Conservation (phyloP, 352 stramenopile genomes). For the Pythium chondricola region DNA sequence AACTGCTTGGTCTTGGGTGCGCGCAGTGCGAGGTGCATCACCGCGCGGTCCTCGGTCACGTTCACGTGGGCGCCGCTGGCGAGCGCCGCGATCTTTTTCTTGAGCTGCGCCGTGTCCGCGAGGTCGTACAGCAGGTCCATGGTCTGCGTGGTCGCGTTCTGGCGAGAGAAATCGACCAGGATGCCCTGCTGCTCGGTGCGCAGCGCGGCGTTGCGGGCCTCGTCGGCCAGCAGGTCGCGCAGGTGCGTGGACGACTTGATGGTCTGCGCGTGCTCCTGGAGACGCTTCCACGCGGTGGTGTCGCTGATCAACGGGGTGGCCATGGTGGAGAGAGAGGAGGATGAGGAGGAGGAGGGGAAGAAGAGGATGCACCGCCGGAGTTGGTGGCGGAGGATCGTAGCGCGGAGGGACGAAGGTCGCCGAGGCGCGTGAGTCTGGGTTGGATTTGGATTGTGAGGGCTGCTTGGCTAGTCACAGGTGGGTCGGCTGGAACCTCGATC, state of each 20-base stretch:
- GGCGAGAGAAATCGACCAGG: constrained; percentile 93
- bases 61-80: constrained; percentile 93
- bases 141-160: constrained; percentile 87
- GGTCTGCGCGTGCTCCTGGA: constrained; percentile 62
- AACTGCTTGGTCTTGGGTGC: constrained; percentile 78
- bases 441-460: too few relatives aligned
- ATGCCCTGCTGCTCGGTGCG: constrained; percentile 91
- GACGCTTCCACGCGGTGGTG: constrained; percentile 61
- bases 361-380: not conserved
- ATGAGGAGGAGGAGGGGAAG: constrained; percentile 5
- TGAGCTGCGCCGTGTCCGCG: constrained; percentile 83
- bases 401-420: too few relatives aligned
- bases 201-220: constrained; percentile 84
- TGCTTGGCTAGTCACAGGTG: too few relatives aligned
- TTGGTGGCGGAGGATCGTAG: too few relatives aligned
- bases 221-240: constrained; percentile 86
- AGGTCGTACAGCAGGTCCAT: constrained; percentile 91
- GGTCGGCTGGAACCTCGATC: too few relatives aligned
- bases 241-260: constrained; percentile 87
- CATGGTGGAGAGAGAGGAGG: constrained; percentile 6
- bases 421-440: too few relatives aligned
- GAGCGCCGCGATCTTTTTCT: constrained; percentile 88
- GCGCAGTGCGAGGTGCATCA: constrained; percentile 95
- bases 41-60: constrained; percentile 92
- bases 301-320: constrained; percentile 56